phyloP scores from a whole-genome alignment of 805 yeast species.

The Candida rishiriensis region DNA sequence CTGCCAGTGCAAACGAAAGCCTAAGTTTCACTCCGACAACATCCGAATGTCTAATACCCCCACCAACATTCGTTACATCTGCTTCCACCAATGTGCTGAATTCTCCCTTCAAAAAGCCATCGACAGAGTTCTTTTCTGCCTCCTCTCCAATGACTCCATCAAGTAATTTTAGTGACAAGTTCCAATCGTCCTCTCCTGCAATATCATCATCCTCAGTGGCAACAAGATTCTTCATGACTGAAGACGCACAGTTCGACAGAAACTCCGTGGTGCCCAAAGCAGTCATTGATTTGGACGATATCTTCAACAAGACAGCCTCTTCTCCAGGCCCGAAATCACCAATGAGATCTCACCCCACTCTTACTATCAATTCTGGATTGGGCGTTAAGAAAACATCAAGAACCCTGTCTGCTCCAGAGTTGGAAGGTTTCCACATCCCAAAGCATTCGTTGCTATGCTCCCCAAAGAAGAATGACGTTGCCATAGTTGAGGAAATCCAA shows the following conservation, averaged over 20 bases:
- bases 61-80: no score
- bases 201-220: constrained; percentile 7
- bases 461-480: constrained; percentile 28
- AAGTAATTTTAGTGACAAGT: constrained; percentile 6
- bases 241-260: constrained; percentile 25
- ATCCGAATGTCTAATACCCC: background rate
- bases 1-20: background rate
- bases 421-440: constrained; percentile 19
- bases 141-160: constrained; percentile 7
- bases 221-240: constrained; percentile 28
- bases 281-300: constrained; percentile 31
- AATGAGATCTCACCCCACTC: background rate
- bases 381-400: constrained; percentile 10
- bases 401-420: constrained; percentile 17
- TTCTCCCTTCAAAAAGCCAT: constrained; percentile 9
- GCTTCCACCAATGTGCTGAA: background rate
- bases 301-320: constrained; percentile 14
- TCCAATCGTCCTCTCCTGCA: constrained; percentile 5
- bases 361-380: background rate
- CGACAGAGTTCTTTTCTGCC: background rate
- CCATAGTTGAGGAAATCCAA: constrained; percentile 26
- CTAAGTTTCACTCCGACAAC: background rate
- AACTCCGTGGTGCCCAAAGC: constrained; percentile 29
- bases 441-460: constrained; percentile 28
- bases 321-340: constrained; percentile 3